Base-by-base conservation (phyloP, 2,329 filamentous ascomycete genomes). In the Hymenoscyphus occultus region DNA sequence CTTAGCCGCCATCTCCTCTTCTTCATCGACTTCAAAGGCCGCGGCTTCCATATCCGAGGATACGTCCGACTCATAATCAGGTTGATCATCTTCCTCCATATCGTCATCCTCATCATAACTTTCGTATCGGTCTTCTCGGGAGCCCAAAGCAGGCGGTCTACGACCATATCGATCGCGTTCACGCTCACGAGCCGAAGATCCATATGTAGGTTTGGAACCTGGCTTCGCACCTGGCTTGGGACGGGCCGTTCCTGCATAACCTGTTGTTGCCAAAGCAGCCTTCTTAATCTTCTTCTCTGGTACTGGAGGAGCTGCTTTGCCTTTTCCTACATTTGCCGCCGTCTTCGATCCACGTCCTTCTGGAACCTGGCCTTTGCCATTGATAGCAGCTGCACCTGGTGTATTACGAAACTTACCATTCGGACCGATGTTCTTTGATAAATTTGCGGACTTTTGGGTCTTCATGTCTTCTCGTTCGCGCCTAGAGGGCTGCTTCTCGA, bases 31-130 rank as follows among this genome's bases (percentile, higher is more conserved):
- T 70, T 93, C 90, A 66, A 88, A 88, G 45, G 89, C 75, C 40
- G 89, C 90, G 1, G 89, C 91, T 75, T 93, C 90, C 89, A 93
- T 93, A 71, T 92, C 90, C 5, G 89, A 91, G 5, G 88, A 90
- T 5, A 75, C 86, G 63, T 90, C 89, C 0, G 86, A 88, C 2
- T 80, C 83, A 68, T 90, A 89, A 59, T 80, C 81, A 39, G 90
- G 86, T 56, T 89, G 39, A 19, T 86, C 82, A 22, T 83, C 79
- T 54, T 84, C 80, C 32, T 81, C 80, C 35, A 76, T 74, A 3
- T 76, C 76, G 16, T 78, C 71, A 16, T 75, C 71, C 58, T 70
- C 70, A 63, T 78, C 64, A 39, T 66, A 62, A 45, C 68, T 64
- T 60, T 68, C 61, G 31, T 63, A 62, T 64, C 71, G 65, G 32